Base-by-base conservation (phyloP, 225 moss, liverwort and hornwort species). In the Pseudoscleropodium purum region DNA sequence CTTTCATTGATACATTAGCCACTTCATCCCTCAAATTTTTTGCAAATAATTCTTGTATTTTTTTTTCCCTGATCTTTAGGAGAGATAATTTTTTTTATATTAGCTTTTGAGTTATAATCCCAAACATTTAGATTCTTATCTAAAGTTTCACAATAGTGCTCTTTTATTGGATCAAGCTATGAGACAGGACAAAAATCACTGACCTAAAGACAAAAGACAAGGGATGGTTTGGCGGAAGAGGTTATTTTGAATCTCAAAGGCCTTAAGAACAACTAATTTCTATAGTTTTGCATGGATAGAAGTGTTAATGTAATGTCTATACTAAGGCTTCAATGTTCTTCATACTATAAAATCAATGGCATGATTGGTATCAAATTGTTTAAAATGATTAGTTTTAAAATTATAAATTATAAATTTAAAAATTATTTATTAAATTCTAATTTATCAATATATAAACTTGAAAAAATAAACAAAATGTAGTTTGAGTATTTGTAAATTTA, bases 211-310 rank as follows among this genome's bases (percentile, higher is more conserved):
- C 26, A 41, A 41, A 41, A n/a, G 2, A 29, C n/a, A 45, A 74
- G 6, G 17, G 3, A 3, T 29, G 1, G 9, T 14, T 3, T 5
- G 0, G 3, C 7, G 16, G 15, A 4, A 27, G 9, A 73, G 9
- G 2, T 29, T 74, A 29, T 45, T 6, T 74, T 45, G 10, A 73
- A 73, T 16, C 6, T 45, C 73, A 43, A 43, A 73, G 16, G 16
- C 10, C 3, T 3, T 16, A 43, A 73, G 15, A 43, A 43, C 13
- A 73, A 26, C 2, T 41, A 11, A 9, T 43, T 27, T 43, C 9
- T 73, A 73, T 43, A 73, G 10, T 0, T 43, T 73, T 43, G 9
- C 0, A 16, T 43, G 5, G 9, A 73, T 29, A 27, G 5, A 73
- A 43, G 2, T 16, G 2, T 27, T 26, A 15, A 15, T 43, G 43